Evolutionary conservation across 768 basidiomycete species (phyloP).

Genomic region (Kwoniella dendrophila): DNA sequence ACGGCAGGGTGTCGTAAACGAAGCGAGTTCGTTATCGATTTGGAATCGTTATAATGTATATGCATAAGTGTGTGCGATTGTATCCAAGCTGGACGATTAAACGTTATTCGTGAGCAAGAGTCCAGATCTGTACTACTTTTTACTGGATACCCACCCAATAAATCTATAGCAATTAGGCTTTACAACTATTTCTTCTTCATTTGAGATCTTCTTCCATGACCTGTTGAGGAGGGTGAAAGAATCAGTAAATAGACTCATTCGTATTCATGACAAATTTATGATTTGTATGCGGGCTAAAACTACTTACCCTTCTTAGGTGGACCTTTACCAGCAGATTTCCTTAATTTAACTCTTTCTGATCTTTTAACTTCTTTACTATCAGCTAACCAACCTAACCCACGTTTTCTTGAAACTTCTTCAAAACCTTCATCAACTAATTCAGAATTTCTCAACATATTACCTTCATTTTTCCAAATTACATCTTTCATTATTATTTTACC

Average conservation of each 20-base stretch:
- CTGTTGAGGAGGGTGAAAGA: conserved; percentile 14
- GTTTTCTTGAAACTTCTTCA: conserved; percentile 19
- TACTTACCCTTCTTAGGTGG: conserved; percentile 55
- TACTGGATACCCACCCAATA: too few relatives aligned
- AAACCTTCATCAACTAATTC: conserved; percentile 24
- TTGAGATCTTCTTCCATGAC: conserved; percentile 51
- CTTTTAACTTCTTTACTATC: conserved; percentile 44
- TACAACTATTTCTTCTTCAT: conserved; percentile 49
- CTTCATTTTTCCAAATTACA: conserved; percentile 18
- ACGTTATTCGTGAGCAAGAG: too few relatives aligned
- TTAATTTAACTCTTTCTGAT: conserved; percentile 35
- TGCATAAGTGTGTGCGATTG: too few relatives aligned
- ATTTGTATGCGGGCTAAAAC: neutral
- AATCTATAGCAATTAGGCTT: too few relatives aligned
- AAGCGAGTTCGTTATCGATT: too few relatives aligned
- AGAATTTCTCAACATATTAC: conserved; percentile 16
- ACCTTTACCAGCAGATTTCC: conserved; percentile 42
- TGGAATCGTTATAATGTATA: too few relatives aligned
- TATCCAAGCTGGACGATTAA: too few relatives aligned
- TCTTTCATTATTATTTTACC: conserved; percentile 21
- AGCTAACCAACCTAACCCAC: conserved; percentile 46
- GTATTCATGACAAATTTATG: neutral
- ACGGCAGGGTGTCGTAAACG: too few relatives aligned
- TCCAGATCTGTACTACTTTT: too few relatives aligned
- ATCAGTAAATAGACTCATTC: neutral